Evolutionary conservation across 83 land plant species (phyloP).

Genomic region (Picea engelmannii): DNA sequence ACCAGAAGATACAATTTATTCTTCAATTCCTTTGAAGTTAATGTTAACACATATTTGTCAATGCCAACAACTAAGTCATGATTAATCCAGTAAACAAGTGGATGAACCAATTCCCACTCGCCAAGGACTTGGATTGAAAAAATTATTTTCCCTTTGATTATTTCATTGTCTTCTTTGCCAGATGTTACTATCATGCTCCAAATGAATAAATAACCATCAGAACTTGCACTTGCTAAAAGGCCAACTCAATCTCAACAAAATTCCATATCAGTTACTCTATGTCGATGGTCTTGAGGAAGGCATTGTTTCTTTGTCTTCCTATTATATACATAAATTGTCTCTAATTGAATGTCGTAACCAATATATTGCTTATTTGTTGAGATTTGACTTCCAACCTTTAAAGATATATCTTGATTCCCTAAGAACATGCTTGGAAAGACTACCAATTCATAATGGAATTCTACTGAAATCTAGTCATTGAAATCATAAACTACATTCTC

Average conservation of each 20-base stretch:
- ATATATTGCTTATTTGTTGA: slow-evolving; percentile 6
- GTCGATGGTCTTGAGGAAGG: slow-evolving; percentile 3
- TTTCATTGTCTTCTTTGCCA: slow-evolving; percentile 4
- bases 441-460: slow-evolving; percentile 11
- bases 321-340: background rate
- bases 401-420: background rate
- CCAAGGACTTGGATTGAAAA: slow-evolving; percentile 4
- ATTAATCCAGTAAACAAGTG: slow-evolving; percentile 16
- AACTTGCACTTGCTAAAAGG: too few species aligned
- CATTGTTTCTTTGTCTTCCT: background rate
- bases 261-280: too few species aligned
- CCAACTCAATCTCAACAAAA: too few species aligned
- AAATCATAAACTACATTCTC: slow-evolving; percentile 13
- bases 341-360: slow-evolving; percentile 9
- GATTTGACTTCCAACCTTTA: slow-evolving; percentile 13
- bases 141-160: slow-evolving; percentile 5
- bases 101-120: slow-evolving; percentile 11
- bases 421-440: slow-evolving; percentile 13
- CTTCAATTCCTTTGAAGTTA: slow-evolving; percentile 9
- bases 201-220: slow-evolving; percentile 12
- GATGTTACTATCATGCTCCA: slow-evolving; percentile 13
- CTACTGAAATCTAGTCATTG: background rate
- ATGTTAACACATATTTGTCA: slow-evolving; percentile 15
- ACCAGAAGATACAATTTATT: background rate
- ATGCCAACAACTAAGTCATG: slow-evolving; percentile 16